Conservation (phyloP, 2,329 filamentous ascomycete genomes). For the Arachnomyces sp. region DNA sequence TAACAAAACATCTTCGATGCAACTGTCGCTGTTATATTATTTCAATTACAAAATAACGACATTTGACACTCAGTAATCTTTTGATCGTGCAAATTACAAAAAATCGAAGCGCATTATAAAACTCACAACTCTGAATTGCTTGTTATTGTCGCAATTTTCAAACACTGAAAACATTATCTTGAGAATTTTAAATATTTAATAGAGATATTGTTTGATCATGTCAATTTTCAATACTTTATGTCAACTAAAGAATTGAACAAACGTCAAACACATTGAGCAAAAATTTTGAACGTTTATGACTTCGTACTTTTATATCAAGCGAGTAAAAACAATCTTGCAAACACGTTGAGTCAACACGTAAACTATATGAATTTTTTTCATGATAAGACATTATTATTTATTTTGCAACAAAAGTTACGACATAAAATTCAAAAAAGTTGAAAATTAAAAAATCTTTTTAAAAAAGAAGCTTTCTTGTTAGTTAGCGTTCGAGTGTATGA, state of each 20-base stretch:
- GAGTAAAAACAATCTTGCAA: conserved; percentile 5
- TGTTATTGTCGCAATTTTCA: conserved; percentile 18
- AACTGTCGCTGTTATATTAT: conserved; percentile 10
- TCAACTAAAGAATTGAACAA: no score
- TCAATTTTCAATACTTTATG: no score
- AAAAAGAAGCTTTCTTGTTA: neutral
- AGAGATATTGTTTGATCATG: no score
- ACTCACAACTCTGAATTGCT: conserved; percentile 25
- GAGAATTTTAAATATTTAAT: conserved; percentile 1
- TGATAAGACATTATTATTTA: neutral
- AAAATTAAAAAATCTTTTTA: neutral
- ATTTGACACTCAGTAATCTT: conserved; percentile 14
- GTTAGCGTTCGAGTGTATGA: neutral
- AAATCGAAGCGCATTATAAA: conserved; percentile 15
- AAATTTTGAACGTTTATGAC: no score
- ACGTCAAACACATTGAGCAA: no score
- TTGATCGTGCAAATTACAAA: no score
- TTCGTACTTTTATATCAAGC: neutral
- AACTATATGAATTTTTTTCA: neutral
- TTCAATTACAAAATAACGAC: conserved; percentile 12
- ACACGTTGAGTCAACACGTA: neutral
- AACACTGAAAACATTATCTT: conserved; percentile 17
- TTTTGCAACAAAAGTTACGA: conserved; percentile 1
- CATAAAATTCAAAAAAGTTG: neutral
- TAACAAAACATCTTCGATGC: conserved; percentile 16